Evolutionary conservation across 257 asterid species (phyloP).

Genomic region (Leptodermis oblonga): DNA sequence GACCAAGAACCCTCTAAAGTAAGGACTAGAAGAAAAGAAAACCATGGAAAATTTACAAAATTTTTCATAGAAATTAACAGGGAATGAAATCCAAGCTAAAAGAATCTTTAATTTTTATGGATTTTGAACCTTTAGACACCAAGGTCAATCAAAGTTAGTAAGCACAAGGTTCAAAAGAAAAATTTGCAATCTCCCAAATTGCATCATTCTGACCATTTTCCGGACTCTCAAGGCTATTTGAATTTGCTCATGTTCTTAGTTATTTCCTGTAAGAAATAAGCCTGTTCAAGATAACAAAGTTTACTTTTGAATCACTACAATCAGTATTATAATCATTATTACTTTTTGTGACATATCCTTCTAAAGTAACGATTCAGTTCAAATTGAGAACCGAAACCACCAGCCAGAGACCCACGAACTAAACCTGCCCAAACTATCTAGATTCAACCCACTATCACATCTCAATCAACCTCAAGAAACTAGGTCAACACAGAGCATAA

Average conservation of each 20-base stretch:
- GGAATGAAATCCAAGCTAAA: neutral
- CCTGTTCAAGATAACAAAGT: too few species aligned
- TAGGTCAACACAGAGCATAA: too few species aligned
- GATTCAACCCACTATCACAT: too few species aligned
- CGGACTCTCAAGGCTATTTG: neutral
- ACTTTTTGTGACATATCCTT: neutral
- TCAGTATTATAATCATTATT: neutral
- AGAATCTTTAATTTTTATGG: neutral
- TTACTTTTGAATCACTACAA: too few species aligned
- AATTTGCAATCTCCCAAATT: neutral
- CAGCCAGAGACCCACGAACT: neutral
- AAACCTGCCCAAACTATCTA: neutral
- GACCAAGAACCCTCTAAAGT: neutral
- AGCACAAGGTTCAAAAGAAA: neutral
- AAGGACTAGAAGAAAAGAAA: neutral
- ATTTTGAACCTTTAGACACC: neutral
- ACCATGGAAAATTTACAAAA: neutral
- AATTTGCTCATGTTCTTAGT: neutral
- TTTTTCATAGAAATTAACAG: neutral
- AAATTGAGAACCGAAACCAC: neutral
- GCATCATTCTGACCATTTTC: neutral
- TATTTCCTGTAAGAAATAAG: neutral
- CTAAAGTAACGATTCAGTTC: neutral
- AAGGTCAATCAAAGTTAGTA: slow-evolving; percentile 2
- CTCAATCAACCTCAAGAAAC: too few species aligned